Evolutionary conservation across 1,284 basidiomycete genomes (phyloP).

Genomic region (Cutaneotrichosporon sp.): DNA sequence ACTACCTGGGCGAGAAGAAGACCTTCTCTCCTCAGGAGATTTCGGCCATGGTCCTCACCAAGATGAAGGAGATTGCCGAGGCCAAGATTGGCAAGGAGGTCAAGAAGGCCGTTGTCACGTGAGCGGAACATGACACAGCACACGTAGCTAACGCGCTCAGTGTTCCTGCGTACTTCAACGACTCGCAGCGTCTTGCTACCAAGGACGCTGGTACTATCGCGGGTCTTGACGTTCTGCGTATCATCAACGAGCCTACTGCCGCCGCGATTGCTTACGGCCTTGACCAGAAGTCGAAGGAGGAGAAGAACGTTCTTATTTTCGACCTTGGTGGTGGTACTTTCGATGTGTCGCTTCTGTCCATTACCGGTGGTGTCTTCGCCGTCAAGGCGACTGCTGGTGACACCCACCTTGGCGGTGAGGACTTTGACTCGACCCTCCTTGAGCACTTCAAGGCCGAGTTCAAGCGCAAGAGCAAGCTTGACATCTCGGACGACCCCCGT

Average conservation of each 20-base stretch:
- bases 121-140: conserved; percentile 21
- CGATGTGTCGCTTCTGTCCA: conserved; percentile 62
- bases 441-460: conserved; percentile 70
- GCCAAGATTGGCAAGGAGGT: conserved; percentile 60
- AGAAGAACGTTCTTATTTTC: conserved; percentile 99
- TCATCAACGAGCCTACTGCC: conserved; percentile 61
- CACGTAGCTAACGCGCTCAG: conserved; percentile 44
- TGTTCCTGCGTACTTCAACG: conserved; percentile 68
- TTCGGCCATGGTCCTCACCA: conserved; percentile 95
- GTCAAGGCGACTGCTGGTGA: conserved; percentile 84
- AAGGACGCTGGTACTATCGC: conserved; percentile 60
- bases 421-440: conserved; percentile 96
- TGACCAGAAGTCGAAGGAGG: conserved; percentile 70
- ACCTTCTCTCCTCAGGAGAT: conserved; percentile 65
- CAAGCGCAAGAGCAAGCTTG: conserved; percentile 70
- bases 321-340: conserved; percentile 91
- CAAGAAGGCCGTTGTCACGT: conserved; percentile 62
- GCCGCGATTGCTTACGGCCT: conserved; percentile 57
- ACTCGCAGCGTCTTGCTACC: conserved; percentile 62
- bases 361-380: conserved; percentile 60
- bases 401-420: conserved; percentile 98
- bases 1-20: conserved; percentile 59
- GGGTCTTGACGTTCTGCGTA: conserved; percentile 62
- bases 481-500: conserved; percentile 93
- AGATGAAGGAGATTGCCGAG: conserved; percentile 87